Evolutionary conservation across 2,329 filamentous ascomycete species (phyloP).

Genomic region (Tolypocladium paradoxum): DNA sequence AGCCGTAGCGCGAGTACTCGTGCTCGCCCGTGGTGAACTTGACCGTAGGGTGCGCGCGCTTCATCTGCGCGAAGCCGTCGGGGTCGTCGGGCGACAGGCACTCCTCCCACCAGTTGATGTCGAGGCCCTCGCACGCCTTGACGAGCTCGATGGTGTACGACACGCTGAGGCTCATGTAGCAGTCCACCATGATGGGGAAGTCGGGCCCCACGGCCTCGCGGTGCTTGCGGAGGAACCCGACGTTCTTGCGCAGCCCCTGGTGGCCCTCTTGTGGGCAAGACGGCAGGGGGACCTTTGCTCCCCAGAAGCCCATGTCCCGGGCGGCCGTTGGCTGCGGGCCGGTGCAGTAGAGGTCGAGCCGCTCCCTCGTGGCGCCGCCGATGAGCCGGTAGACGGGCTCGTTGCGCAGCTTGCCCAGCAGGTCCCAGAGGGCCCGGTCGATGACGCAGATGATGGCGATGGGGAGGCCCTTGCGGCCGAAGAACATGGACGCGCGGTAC

Average conservation of each 20-base stretch:
- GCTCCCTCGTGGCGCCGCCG: slow-evolving; percentile 75
- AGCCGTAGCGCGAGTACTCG: slow-evolving; percentile 88
- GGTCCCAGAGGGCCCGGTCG: slow-evolving; percentile 85
- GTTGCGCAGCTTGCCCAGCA: slow-evolving; percentile 80
- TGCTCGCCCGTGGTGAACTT: slow-evolving; percentile 97
- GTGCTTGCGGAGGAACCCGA: slow-evolving; percentile 79
- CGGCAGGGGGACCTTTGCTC: slow-evolving; percentile 80
- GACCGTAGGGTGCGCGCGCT: slow-evolving; percentile 77
- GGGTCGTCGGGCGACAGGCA: slow-evolving; percentile 85
- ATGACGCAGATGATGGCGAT: slow-evolving; percentile 90
- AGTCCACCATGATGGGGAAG: slow-evolving; percentile 90
- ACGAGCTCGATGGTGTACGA: slow-evolving; percentile 87
- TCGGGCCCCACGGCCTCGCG: slow-evolving; percentile 77
- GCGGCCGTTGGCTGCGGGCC: slow-evolving; percentile 74
- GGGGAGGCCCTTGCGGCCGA: slow-evolving; percentile 84
- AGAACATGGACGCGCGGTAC: slow-evolving; percentile 95
- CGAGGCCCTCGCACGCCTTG: slow-evolving; percentile 68
- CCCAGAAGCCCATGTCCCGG: slow-evolving; percentile 79
- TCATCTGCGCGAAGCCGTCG: slow-evolving; percentile 81
- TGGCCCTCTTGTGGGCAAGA: slow-evolving; percentile 83
- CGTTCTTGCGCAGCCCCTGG: slow-evolving; percentile 73
- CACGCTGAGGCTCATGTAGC: slow-evolving; percentile 93
- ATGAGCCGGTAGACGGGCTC: slow-evolving; percentile 94
- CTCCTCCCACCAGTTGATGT: slow-evolving; percentile 98
- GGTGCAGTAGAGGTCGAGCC: slow-evolving; percentile 89